Conservation (phyloP, 2,329 filamentous ascomycete genomes). For the Sporothrix mexicana region DNA sequence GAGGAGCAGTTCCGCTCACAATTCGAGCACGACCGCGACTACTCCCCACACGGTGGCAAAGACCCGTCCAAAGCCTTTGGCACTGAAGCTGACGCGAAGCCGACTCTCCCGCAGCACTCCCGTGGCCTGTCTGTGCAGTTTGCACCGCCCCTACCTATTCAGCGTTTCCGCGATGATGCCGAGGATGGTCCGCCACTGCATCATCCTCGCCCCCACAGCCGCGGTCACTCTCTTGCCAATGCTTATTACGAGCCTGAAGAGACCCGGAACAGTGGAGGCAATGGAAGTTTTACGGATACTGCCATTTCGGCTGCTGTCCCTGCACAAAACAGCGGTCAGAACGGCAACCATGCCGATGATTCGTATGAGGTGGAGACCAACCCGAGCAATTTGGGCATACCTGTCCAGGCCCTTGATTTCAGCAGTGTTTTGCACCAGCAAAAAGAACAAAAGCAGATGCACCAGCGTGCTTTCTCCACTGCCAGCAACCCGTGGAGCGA, state of each 20-base stretch:
- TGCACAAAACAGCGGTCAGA: conserved; percentile 45
- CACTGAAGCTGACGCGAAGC: conserved; percentile 36
- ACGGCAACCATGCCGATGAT: conserved; percentile 53
- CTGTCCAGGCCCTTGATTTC: conserved; percentile 58
- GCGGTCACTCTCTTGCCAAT: conserved; percentile 73
- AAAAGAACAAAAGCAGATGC: conserved; percentile 53
- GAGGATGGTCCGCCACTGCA: conserved; percentile 66
- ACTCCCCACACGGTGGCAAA: conserved; percentile 66
- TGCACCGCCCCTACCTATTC: conserved; percentile 46
- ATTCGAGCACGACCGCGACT: conserved; percentile 74
- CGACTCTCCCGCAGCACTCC: conserved; percentile 45
- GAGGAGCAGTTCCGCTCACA: conserved; percentile 80
- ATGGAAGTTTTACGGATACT: conserved; percentile 48
- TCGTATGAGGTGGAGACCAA: conserved; percentile 74
- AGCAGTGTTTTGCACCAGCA: conserved; percentile 56
- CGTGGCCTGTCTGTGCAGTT: conserved; percentile 57
- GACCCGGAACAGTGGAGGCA: conserved; percentile 47
- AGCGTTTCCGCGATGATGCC: conserved; percentile 60
- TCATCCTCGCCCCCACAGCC: conserved; percentile 75
- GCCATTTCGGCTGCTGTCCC: conserved; percentile 34
- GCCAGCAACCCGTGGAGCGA: conserved; percentile 69
- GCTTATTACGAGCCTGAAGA: conserved; percentile 66
- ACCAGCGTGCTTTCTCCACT: conserved; percentile 62
- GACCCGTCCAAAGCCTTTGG: conserved; percentile 41
- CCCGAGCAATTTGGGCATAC: conserved; percentile 73